Evolutionary conservation across 2,329 filamentous ascomycete genomes (phyloP).

Genomic region (Myriangium duriaei): DNA sequence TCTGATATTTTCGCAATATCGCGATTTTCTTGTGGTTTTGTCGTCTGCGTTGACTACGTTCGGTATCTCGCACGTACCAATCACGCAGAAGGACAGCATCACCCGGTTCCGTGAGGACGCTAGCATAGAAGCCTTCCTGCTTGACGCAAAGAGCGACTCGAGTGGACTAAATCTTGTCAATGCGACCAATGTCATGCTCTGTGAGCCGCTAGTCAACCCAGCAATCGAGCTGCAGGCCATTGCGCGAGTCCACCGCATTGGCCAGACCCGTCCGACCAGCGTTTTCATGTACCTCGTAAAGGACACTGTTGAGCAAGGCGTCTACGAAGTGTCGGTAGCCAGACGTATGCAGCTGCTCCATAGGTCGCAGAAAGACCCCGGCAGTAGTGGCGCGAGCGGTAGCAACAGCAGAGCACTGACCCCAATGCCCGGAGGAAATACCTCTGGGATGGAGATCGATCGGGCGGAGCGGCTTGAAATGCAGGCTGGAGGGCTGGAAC

Average conservation of each 20-base stretch:
- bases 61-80: constrained; percentile 55
- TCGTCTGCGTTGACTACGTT: constrained; percentile 56
- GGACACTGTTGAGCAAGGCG: constrained; percentile 81
- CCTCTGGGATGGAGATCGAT: constrained; percentile 52
- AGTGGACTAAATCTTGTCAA: constrained; percentile 86
- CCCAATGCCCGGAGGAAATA: constrained; percentile 14
- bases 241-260: constrained; percentile 87
- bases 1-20: constrained; percentile 88
- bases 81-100: constrained; percentile 51
- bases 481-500: constrained; percentile 57
- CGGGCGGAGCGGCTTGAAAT: constrained; percentile 75
- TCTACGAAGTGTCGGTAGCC: constrained; percentile 74
- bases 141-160: constrained; percentile 79
- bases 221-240: constrained; percentile 91
- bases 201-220: constrained; percentile 86
- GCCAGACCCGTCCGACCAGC: constrained; percentile 74
- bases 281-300: constrained; percentile 93
- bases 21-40: constrained; percentile 66
- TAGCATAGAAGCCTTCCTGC: constrained; percentile 64
- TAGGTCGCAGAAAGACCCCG: constrained; percentile 11
- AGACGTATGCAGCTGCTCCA: constrained; percentile 66
- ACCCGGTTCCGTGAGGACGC: constrained; percentile 65
- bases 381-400: constrained; percentile 18
- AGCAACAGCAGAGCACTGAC: background rate
- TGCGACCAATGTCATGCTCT: constrained; percentile 87